A percentile compares a stretch with the other conserved stretches of the same genome.
These are phyloP conservation scores for Durio zibethinus DNA, from an alignment of 345 rosid genomes.

Conservation along the genomic window DNA sequence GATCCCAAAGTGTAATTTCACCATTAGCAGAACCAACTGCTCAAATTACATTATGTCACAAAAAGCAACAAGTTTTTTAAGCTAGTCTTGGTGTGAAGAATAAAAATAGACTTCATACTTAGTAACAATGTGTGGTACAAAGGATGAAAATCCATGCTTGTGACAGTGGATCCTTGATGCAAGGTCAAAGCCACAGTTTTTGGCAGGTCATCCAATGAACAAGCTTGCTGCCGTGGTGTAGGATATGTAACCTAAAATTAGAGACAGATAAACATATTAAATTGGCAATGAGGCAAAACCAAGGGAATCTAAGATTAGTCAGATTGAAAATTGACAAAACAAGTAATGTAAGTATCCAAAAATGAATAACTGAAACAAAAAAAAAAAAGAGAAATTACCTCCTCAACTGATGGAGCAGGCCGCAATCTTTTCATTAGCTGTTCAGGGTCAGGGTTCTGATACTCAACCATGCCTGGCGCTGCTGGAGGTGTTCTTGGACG, in stretches of 20 bases:
- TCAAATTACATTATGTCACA: constrained; percentile 30
- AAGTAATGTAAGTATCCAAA: constrained; percentile 8
- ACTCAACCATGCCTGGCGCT: constrained; percentile 67
- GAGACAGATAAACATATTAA: constrained; percentile 6
- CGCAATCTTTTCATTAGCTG: constrained; percentile 76
- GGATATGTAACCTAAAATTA: constrained; percentile 66
- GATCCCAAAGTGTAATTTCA: constrained; percentile 84
- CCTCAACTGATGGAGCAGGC: constrained; percentile 71
- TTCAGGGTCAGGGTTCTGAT: constrained; percentile 78
- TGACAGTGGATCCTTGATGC: constrained; percentile 74
- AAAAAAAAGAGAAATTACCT: constrained; percentile 39
- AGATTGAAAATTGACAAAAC: constrained; percentile 17
- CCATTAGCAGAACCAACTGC: constrained; percentile 80
- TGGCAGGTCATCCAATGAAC: constrained; percentile 83
- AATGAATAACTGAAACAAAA: constrained; percentile 6
- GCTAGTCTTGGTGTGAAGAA: neutral
- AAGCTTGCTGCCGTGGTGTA: constrained; percentile 51
- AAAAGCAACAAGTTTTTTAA: neutral
- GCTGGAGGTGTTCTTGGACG: constrained; percentile 76
- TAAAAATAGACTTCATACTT: constrained; percentile 43
- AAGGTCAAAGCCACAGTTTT: constrained; percentile 58
- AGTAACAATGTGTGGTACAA: constrained; percentile 61
- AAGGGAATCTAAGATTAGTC: neutral
- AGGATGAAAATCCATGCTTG: constrained; percentile 94
- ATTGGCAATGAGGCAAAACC: constrained; percentile 1